phyloP scores from a whole-genome alignment of 805 yeast species.

The Hanseniaspora vineae region DNA sequence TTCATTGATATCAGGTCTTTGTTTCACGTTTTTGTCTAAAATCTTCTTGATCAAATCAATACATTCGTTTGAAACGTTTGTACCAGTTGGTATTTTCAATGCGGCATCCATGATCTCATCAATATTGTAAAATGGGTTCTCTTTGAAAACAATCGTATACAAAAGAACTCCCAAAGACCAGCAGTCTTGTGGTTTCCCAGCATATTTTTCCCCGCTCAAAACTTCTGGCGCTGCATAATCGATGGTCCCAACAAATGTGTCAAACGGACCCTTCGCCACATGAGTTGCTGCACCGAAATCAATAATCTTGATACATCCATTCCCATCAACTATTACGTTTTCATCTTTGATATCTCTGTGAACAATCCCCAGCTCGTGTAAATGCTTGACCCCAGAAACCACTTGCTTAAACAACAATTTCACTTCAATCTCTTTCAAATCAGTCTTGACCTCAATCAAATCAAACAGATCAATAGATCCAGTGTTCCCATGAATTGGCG shows the following conservation, averaged over 20 bases:
- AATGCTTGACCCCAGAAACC: slow-evolving; percentile 63
- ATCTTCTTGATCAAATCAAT: slow-evolving; percentile 49
- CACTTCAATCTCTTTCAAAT: slow-evolving; percentile 71
- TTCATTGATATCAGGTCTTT: slow-evolving; percentile 64
- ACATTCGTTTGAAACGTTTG: slow-evolving; percentile 42
- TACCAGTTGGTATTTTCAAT: slow-evolving; percentile 34
- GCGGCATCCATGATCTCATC: slow-evolving; percentile 93
- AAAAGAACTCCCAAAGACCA: slow-evolving; percentile 93
- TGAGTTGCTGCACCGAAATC: slow-evolving; percentile 96
- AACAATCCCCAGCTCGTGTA: slow-evolving; percentile 76
- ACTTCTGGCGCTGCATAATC: slow-evolving; percentile 98
- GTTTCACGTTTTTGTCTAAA: slow-evolving; percentile 49
- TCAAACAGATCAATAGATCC: slow-evolving; percentile 93
- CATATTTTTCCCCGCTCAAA: slow-evolving; percentile 73
- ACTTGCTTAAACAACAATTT: slow-evolving; percentile 68
- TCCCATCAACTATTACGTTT: slow-evolving; percentile 74
- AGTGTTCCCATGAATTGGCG: slow-evolving; percentile 77
- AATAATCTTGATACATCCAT: slow-evolving; percentile 70
- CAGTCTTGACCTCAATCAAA: slow-evolving; percentile 71
- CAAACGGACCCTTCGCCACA: slow-evolving; percentile 83
- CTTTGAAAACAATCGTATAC: slow-evolving; percentile 83
- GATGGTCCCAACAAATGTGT: slow-evolving; percentile 92
- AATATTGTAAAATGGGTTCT: slow-evolving; percentile 89
- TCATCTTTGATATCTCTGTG: slow-evolving; percentile 96
- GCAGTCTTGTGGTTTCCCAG: slow-evolving; percentile 88